A percentile compares a stretch with the other conserved stretches of the same genome.
phyloP scores from a whole-genome alignment of 306 rosid species.

The Castanospermum australe region DNA sequence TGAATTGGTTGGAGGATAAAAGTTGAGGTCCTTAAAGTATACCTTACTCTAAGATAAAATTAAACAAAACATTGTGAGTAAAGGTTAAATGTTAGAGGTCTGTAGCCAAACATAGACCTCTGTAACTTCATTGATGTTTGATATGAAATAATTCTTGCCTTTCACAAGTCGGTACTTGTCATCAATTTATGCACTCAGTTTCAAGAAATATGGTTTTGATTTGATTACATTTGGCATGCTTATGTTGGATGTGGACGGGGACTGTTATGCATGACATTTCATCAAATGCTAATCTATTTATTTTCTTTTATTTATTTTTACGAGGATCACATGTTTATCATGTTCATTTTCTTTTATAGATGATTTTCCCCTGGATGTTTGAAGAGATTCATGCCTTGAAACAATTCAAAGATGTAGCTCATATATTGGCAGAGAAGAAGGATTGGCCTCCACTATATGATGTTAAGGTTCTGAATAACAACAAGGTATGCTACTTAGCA shows the following conservation, averaged over 20 bases:
- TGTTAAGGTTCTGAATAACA: constrained; percentile 56
- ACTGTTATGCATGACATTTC: not conserved
- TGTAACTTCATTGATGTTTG: not conserved
- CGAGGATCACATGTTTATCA: not conserved
- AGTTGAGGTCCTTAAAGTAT: too few species aligned
- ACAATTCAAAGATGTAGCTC: constrained; percentile 73
- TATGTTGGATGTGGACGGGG: constrained; percentile 10
- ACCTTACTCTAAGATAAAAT: too few species aligned
- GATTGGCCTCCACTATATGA: constrained; percentile 85
- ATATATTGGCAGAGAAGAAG: constrained; percentile 72
- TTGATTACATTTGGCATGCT: not conserved
- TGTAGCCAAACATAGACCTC: not conserved
- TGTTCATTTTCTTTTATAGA: constrained; percentile 47
- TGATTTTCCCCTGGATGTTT: constrained; percentile 97
- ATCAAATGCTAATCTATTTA: constrained; percentile 2
- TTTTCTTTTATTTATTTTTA: constrained; percentile 27
- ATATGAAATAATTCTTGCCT: constrained; percentile 1
- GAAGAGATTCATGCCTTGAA: constrained; percentile 87
- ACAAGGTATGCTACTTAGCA: constrained; percentile 55
- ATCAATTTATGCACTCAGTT: not conserved
- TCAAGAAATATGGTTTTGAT: not conserved
- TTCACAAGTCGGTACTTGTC: not conserved
- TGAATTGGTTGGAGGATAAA: too few species aligned
- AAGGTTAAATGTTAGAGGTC: not conserved
- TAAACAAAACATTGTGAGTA: not conserved